Evolutionary conservation across 345 rosid species (phyloP).

Genomic region (sweet orange (Citrus sinensis)): DNA sequence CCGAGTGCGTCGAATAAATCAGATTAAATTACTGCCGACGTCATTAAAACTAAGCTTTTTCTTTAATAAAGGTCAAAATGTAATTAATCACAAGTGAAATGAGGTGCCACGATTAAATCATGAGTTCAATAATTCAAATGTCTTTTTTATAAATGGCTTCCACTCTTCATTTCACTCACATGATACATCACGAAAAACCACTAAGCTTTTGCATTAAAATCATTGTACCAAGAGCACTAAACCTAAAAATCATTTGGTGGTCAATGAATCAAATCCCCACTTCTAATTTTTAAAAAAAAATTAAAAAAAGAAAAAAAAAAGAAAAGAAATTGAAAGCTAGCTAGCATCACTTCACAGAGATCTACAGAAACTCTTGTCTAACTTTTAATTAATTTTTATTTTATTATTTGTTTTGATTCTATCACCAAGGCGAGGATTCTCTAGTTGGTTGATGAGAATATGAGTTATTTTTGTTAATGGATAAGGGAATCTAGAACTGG

Average conservation of each 20-base stretch:
- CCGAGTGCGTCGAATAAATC: not conserved
- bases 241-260: slow-evolving; percentile 31
- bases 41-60: not conserved
- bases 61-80: not conserved
- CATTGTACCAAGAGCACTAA: slow-evolving; percentile 31
- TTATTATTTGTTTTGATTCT: not conserved
- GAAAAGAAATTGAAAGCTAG: not conserved
- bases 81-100: not conserved
- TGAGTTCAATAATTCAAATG: not conserved
- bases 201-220: slow-evolving; percentile 11
- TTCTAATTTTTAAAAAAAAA: slow-evolving; percentile 11
- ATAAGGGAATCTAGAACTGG: slow-evolving; percentile 26
- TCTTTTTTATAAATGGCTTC: slow-evolving; percentile 21
- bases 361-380: slow-evolving; percentile 1
- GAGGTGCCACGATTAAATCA: not conserved
- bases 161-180: slow-evolving; percentile 32
- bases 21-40: not conserved
- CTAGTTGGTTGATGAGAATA: slow-evolving; percentile 18
- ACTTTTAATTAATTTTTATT: not conserved
- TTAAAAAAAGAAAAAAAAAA: not conserved
- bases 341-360: slow-evolving; percentile 3
- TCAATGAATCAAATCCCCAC: slow-evolving; percentile 44
- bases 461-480: slow-evolving; percentile 1
- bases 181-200: not conserved
- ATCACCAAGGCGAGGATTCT: slow-evolving; percentile 18